These are phyloP conservation scores for Pterocarpus macrocarpus DNA, from an alignment of 306 rosid species.

Conservation along the genomic window DNA sequence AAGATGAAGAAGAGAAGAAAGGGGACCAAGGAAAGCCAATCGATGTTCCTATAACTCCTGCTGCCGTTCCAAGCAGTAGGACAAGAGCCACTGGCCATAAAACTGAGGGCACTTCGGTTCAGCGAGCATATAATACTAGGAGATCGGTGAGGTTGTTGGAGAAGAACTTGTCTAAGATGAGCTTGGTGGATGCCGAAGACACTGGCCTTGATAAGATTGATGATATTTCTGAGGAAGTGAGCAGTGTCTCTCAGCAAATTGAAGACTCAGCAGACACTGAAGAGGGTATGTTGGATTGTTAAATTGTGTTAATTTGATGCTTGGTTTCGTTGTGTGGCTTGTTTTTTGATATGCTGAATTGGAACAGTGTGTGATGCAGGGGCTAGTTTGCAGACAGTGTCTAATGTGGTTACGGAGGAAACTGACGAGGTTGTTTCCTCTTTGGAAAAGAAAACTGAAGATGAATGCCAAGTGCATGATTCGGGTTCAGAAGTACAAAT, in stretches of 20 bases:
- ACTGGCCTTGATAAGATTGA: constrained; percentile 41
- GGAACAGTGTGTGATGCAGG: constrained; percentile 48
- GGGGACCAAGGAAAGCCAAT: constrained; percentile 40
- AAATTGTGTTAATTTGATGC: background rate
- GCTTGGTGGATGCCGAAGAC: constrained; percentile 50
- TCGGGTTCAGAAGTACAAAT: constrained; percentile 19
- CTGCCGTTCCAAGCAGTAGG: constrained; percentile 54
- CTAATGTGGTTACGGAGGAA: constrained; percentile 47
- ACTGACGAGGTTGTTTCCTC: constrained; percentile 52
- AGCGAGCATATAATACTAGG: constrained; percentile 66
- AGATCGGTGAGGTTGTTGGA: constrained; percentile 74
- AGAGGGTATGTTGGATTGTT: constrained; percentile 47
- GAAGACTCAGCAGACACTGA: constrained; percentile 42
- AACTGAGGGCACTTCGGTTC: constrained; percentile 50
- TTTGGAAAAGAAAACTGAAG: constrained; percentile 2
- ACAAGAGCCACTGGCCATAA: constrained; percentile 50
- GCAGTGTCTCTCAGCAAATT: constrained; percentile 30
- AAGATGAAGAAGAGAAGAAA: constrained; percentile 31
- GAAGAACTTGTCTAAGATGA: constrained; percentile 65
- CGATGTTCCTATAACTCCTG: constrained; percentile 60
- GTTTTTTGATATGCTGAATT: background rate
- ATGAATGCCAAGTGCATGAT: constrained; percentile 26
- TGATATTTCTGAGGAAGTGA: constrained; percentile 55
- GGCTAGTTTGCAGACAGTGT: constrained; percentile 17
- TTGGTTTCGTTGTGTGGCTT: background rate